Percentiles rank a stretch among this genome's conserved stretches.
Conservation (phyloP, 106 monocot species). For the Platanthera zijinensis region DNA sequence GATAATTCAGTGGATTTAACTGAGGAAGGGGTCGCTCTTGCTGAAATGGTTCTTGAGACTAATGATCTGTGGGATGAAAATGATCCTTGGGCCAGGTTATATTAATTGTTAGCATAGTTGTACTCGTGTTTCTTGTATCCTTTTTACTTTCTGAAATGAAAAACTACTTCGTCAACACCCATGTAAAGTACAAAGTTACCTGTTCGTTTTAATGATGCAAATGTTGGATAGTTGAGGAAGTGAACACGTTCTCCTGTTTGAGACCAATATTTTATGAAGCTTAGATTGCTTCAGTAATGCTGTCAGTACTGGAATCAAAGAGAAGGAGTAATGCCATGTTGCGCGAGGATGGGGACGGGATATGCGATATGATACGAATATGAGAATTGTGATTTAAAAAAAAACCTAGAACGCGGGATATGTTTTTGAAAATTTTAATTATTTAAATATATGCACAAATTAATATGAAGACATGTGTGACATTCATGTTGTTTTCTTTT, state of each 20-base stretch:
- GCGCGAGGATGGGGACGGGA: too few species aligned
- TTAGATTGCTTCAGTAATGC: background rate
- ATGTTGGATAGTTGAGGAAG: background rate
- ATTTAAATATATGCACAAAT: too few species aligned
- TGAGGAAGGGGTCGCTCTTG: constrained; percentile 85
- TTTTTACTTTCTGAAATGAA: background rate
- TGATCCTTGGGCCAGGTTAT: constrained; percentile 98
- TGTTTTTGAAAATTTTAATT: too few species aligned
- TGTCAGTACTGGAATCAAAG: background rate
- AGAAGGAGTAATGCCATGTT: too few species aligned
- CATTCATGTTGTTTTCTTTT: too few species aligned
- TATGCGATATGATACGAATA: too few species aligned
- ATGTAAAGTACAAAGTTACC: background rate
- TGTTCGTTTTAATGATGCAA: background rate
- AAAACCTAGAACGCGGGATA: too few species aligned
- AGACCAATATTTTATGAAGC: background rate
- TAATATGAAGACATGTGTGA: too few species aligned
- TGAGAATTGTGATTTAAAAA: too few species aligned
- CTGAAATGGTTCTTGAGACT: constrained; percentile 91
- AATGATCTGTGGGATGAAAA: constrained; percentile 99
- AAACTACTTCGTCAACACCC: background rate
- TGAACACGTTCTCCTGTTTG: background rate
- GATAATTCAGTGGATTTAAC: constrained; percentile 87
- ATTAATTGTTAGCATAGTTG: background rate
- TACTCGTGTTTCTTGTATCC: background rate